phyloP scores from a whole-genome alignment of 2,329 filamentous ascomycete species.

The Celoporthe dispersa region DNA sequence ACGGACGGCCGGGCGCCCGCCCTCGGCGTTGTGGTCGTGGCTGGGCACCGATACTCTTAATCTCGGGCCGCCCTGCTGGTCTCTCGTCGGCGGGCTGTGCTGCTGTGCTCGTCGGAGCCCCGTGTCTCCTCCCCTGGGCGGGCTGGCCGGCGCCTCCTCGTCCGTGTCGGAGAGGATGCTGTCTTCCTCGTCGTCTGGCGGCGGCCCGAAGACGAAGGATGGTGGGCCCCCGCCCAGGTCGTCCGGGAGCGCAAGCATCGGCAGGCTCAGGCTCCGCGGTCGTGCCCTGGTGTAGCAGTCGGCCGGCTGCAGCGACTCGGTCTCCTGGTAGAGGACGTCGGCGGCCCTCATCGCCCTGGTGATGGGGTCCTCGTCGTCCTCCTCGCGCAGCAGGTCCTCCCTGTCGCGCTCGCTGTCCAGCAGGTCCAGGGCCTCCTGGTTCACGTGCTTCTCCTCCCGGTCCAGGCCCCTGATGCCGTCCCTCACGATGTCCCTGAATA shows the following conservation, averaged over 20 bases:
- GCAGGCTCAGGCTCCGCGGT: slow-evolving; percentile 55
- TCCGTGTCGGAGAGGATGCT: background rate
- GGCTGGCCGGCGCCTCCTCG: background rate
- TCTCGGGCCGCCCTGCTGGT: background rate
- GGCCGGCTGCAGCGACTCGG: slow-evolving; percentile 56
- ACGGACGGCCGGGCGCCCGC: background rate
- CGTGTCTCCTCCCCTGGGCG: slow-evolving; percentile 1
- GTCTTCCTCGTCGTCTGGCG: slow-evolving; percentile 23
- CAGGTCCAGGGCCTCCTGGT: slow-evolving; percentile 16
- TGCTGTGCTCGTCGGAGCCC: background rate
- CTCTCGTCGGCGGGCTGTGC: background rate
- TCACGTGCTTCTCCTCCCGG: slow-evolving; percentile 19
- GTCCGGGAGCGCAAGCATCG: slow-evolving; percentile 50
- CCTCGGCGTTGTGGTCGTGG: slow-evolving; percentile 23
- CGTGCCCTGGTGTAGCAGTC: slow-evolving; percentile 46
- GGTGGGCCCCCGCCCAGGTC: slow-evolving; percentile 49
- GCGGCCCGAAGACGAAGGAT: slow-evolving; percentile 53
- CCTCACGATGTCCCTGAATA: slow-evolving; percentile 56
- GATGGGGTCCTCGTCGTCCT: slow-evolving; percentile 50
- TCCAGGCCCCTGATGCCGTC: slow-evolving; percentile 42
- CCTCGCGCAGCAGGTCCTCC: slow-evolving; percentile 26
- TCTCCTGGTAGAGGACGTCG: slow-evolving; percentile 60
- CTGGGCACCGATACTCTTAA: background rate
- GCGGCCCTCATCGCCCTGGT: slow-evolving; percentile 62
- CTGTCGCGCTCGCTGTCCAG: slow-evolving; percentile 28